phyloP scores from a whole-genome alignment of 2,329 filamentous ascomycete genomes.

The Leptodontidium sp. region DNA sequence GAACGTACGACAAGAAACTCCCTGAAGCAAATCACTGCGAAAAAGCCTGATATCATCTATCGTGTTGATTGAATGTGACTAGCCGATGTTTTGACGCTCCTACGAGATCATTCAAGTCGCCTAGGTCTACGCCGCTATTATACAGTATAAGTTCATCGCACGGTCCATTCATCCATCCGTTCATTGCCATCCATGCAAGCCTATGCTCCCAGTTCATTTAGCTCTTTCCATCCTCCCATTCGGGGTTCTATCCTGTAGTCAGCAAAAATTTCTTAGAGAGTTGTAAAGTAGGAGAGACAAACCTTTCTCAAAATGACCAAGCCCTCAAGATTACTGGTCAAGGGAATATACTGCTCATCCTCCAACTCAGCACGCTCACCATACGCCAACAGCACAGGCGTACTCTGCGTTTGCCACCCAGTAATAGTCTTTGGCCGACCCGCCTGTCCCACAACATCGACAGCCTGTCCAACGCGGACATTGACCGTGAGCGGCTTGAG shows the following conservation, averaged over 20 bases:
- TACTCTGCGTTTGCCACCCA: slow-evolving; percentile 99
- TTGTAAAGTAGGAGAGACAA: slow-evolving; percentile 47
- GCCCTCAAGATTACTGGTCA: slow-evolving; percentile 91
- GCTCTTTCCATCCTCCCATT: slow-evolving; percentile 60
- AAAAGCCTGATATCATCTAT: slow-evolving; percentile 40
- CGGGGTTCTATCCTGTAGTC: slow-evolving; percentile 56
- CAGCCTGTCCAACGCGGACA: slow-evolving; percentile 95
- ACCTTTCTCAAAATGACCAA: slow-evolving; percentile 98
- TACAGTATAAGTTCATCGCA: slow-evolving; percentile 45
- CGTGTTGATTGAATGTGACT: slow-evolving; percentile 32
- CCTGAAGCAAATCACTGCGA: neutral
- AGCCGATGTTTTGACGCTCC: slow-evolving; percentile 35
- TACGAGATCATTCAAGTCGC: slow-evolving; percentile 27
- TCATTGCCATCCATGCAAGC: slow-evolving; percentile 20
- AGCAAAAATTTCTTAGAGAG: slow-evolving; percentile 14
- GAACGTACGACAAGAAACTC: neutral
- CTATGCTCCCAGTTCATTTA: slow-evolving; percentile 34
- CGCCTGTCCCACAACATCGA: slow-evolving; percentile 96
- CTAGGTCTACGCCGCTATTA: slow-evolving; percentile 44
- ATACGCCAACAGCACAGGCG: slow-evolving; percentile 92
- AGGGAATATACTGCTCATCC: slow-evolving; percentile 94
- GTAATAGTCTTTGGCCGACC: slow-evolving; percentile 99
- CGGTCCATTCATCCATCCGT: neutral
- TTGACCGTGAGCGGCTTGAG: slow-evolving; percentile 94
- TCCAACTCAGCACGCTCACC: slow-evolving; percentile 96